Evolutionary conservation across 2,329 filamentous ascomycete genomes (phyloP).

Genomic region (Dactylellina drechsleri): DNA sequence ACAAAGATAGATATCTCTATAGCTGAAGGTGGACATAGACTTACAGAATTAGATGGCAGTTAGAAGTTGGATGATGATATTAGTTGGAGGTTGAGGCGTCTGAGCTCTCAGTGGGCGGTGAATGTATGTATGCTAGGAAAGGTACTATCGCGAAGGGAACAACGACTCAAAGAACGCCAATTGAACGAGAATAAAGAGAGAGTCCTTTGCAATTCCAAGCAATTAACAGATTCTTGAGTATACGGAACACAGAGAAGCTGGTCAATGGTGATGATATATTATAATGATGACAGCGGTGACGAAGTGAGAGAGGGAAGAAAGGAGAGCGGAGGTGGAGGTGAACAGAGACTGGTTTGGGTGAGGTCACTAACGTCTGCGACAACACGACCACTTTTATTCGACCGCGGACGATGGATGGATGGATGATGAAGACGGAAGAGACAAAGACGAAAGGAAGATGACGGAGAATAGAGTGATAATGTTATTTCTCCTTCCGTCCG

Average conservation of each 20-base stretch:
- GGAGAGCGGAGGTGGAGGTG: slow-evolving; percentile 19
- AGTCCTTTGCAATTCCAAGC: neutral
- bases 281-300: neutral
- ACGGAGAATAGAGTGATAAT: neutral
- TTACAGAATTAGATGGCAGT: neutral
- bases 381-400: slow-evolving; percentile 1
- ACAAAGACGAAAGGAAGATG: neutral
- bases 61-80: neutral
- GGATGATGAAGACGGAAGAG: neutral
- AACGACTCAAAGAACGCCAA: neutral
- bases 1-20: slow-evolving; percentile 57
- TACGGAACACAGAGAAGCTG: neutral
- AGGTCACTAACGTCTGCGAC: neutral
- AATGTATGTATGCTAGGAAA: neutral
- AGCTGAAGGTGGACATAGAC: slow-evolving; percentile 18
- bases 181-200: slow-evolving; percentile 6
- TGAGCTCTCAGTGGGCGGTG: neutral
- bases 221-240: neutral
- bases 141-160: neutral
- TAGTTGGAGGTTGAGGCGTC: neutral
- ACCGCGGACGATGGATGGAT: neutral
- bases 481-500: slow-evolving; percentile 21
- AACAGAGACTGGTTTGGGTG: neutral
- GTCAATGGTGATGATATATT: neutral
- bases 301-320: slow-evolving; percentile 8